Percentiles rank a stretch among this genome's conserved stretches.
phyloP scores from a whole-genome alignment of 2,329 filamentous ascomycete genomes.

The Aureobasidium sp. region DNA sequence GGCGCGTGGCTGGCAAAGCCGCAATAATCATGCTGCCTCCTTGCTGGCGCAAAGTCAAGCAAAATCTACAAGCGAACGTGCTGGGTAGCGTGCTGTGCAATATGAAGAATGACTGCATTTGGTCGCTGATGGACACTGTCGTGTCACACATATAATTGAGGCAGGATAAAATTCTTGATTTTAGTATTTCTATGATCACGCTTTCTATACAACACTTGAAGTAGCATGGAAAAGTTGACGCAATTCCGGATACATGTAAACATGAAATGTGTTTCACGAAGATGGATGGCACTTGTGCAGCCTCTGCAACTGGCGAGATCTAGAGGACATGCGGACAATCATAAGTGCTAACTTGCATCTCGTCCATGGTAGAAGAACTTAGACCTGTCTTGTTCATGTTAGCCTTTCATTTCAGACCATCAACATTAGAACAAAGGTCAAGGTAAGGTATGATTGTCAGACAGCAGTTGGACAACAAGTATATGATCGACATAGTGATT shows the following conservation, averaged over 20 bases:
- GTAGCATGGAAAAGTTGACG: neutral
- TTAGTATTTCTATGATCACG: neutral
- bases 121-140: neutral
- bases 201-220: neutral
- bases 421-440: neutral
- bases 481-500: slow-evolving; percentile 58
- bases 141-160: neutral
- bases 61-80: neutral
- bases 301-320: neutral
- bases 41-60: neutral
- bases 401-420: neutral
- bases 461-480: slow-evolving; percentile 72
- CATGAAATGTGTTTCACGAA: neutral
- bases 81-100: neutral
- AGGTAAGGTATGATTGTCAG: slow-evolving; percentile 43
- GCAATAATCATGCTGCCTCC: neutral
- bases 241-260: neutral
- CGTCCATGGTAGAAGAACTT: neutral
- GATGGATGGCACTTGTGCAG: neutral
- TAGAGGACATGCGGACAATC: too few species aligned
- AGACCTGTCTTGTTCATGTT: slow-evolving; percentile 9
- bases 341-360: neutral
- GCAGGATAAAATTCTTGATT: neutral
- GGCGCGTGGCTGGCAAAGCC: neutral
- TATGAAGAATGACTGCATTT: too few species aligned